Conservation (phyloP, 768 basidiomycete species). For the Lyophyllum decastes region DNA sequence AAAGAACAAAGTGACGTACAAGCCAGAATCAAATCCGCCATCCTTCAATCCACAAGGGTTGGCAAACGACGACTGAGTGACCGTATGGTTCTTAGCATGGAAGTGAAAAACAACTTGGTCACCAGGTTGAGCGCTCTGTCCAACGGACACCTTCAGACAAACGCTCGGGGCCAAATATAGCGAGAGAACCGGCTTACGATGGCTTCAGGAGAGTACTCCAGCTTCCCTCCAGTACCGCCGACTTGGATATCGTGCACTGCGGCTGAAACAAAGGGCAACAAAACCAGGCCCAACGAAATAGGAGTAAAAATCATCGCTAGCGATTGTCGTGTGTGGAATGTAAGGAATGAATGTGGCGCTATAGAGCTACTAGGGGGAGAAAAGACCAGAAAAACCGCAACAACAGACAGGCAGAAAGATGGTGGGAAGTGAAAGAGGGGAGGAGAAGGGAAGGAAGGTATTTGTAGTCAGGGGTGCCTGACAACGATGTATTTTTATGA, state of each 20-base stretch:
- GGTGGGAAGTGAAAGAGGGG: constrained; percentile 26
- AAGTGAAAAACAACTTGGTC: constrained; percentile 67
- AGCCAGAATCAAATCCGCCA: constrained; percentile 58
- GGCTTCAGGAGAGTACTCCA: constrained; percentile 51
- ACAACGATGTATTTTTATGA: constrained; percentile 5
- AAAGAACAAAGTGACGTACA: constrained; percentile 38
- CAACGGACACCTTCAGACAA: constrained; percentile 1
- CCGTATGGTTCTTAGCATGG: constrained; percentile 57
- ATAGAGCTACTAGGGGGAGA: constrained; percentile 19
- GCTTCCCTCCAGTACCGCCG: constrained; percentile 41
- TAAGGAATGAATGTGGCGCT: constrained; percentile 30
- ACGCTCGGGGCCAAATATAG: background rate
- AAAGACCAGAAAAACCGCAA: constrained; percentile 17
- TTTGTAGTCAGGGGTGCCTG: constrained; percentile 11
- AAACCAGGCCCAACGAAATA: constrained; percentile 48
- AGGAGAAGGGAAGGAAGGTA: constrained; percentile 7
- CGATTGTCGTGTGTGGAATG: constrained; percentile 36
- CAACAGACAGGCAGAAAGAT: constrained; percentile 19
- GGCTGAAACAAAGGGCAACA: constrained; percentile 51
- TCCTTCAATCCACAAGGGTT: constrained; percentile 53
- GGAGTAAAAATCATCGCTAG: constrained; percentile 45
- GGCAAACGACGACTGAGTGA: constrained; percentile 51
- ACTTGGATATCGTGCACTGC: constrained; percentile 57
- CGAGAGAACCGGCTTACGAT: constrained; percentile 42
- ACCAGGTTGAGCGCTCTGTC: constrained; percentile 47